Evolutionary conservation across 2,329 filamentous ascomycete genomes (phyloP), one percentile per base, ranked within the genome.

Genomic region (Cladosporium sp.): DNA sequence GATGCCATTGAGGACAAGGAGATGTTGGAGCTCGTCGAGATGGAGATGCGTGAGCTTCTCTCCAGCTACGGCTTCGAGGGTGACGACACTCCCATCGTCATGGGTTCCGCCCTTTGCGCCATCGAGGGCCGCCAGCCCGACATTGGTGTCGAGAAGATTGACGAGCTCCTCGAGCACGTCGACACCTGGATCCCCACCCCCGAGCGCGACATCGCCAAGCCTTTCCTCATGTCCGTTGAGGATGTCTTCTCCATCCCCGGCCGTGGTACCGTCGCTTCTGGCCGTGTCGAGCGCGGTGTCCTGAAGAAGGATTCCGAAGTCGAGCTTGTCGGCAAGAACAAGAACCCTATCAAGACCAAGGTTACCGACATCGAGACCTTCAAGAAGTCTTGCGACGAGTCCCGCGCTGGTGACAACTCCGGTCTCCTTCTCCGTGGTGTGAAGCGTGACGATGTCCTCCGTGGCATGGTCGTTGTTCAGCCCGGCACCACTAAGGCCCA

Each of bases 301-400:
- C 84, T 99, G 77, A 98, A 97, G 91, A 92, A 88, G 82, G 95
- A 99, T 79, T 86, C 89, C 70, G 95, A 99, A 78, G 88, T 99
- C 72, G 95, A 99, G 86, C 87, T 99, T 71, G 87, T 99, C 68
- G 95, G 95, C 79, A 96, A 95, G 85, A 88, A 90, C 73, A 81
- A 83, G 66, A 86, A 88, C 55, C 83, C 92, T 72, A 92, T 98
- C 86, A 97, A 96, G 89, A 98, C 95, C 81, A 98, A 97, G 87
- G 94, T 99, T 71, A 99, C 95, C 77, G 96, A 99, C 78, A 98
- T 99, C 74, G 95, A 99, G 86, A 99, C 94, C 72, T 99, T 99
- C 87, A 97, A 98, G 88, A 99, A 99, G 88, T 96, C 93, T 59
- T 98, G 95, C 82, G 93, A 97, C 67, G 92, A 97, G 83, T 96